Base-by-base conservation (phyloP, 169 alveolate genomes). In the Plasmodium knowlesi region DNA sequence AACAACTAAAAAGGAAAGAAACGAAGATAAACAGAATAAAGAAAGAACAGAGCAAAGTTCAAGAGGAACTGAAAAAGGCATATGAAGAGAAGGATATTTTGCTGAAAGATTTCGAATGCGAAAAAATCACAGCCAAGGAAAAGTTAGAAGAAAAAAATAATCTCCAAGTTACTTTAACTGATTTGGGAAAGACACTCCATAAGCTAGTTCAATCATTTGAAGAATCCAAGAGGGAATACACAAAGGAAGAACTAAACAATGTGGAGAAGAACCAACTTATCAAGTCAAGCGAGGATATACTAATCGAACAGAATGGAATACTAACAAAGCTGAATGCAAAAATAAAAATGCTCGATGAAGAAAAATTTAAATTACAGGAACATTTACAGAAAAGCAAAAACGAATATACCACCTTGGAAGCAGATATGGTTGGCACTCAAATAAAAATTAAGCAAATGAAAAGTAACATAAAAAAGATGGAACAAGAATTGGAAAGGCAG, bases 401-500 rank as follows among this genome's bases (percentile, higher is more conserved):
- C 50, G 94, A 88, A 8, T 88, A 89, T 71, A 57, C 43, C 10
- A 50, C 25, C 3, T 34, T 89, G 73, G 94, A 89, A 37, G 10
- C 94, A 39, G 83, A 89, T 57, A 81, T 89, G n/a, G 43, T 89
- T 12, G 94, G 94, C 0, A 89, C 94, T 34, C 83, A 89, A 39
- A 78, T 89, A 25, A 89, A 89, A 89, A 89, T 89, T 57, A 89
- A 89, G 82, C 94, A 89, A 79, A 89, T 89, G 34, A 89, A 79
- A 61, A 89, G 34, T 61, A 78, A 89, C 34, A 89, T 89, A 22
- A 89, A 89, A 39, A 89, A 89, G 12, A 61, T 54, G 19, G 94
- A 89, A 89, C 39, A 89, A 89, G 89, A 89, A 79, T 41, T 89
- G 50, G 94, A 89, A 73, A 89, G 89, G 82, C 94, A 89, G 28